Evolutionary conservation across 495 filamentous ascomycete genomes (phyloP).

Genomic region (Xylaria intraflava): DNA sequence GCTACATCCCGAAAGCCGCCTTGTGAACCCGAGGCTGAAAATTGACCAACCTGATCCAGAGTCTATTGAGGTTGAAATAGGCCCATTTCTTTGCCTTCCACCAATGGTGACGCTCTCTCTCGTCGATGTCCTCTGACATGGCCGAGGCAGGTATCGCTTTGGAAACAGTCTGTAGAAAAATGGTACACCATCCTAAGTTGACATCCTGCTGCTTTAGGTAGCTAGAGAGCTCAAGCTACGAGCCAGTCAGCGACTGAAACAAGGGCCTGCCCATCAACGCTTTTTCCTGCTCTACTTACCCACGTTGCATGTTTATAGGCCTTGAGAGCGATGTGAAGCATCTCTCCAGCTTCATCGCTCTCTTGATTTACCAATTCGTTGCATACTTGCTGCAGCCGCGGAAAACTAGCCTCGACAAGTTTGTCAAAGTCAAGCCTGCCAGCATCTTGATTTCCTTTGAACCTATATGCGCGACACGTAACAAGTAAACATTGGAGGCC

Average conservation of each 20-base stretch:
- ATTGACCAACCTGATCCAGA: conserved; percentile 74
- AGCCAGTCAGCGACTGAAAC: conserved; percentile 28
- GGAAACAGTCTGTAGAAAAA: conserved; percentile 83
- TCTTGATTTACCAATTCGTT: conserved; percentile 81
- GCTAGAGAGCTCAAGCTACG: conserved; percentile 76
- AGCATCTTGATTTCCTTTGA: conserved; percentile 67
- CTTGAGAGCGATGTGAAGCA: conserved; percentile 91
- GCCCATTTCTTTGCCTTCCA: conserved; percentile 99
- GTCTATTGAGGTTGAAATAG: conserved; percentile 90
- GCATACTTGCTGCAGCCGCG: conserved; percentile 80
- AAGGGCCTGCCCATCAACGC: conserved; percentile 11
- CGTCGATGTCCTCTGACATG: conserved; percentile 74
- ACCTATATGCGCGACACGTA: conserved; percentile 88
- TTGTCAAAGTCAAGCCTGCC: conserved; percentile 84
- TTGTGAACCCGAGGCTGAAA: neutral
- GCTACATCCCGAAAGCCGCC: neutral
- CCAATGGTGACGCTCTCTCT: conserved; percentile 91
- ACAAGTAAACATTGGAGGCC: conserved; percentile 90
- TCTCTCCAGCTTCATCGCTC: conserved; percentile 89
- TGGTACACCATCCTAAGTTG: conserved; percentile 89
- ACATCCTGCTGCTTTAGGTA: conserved; percentile 68
- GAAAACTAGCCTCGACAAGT: conserved; percentile 86
- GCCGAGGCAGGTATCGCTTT: conserved; percentile 75
- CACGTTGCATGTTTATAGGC: conserved; percentile 96
- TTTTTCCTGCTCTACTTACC: conserved; percentile 47